Base-by-base conservation (phyloP, 192 early-diverging fungal species). In the Coemansia sp. region DNA sequence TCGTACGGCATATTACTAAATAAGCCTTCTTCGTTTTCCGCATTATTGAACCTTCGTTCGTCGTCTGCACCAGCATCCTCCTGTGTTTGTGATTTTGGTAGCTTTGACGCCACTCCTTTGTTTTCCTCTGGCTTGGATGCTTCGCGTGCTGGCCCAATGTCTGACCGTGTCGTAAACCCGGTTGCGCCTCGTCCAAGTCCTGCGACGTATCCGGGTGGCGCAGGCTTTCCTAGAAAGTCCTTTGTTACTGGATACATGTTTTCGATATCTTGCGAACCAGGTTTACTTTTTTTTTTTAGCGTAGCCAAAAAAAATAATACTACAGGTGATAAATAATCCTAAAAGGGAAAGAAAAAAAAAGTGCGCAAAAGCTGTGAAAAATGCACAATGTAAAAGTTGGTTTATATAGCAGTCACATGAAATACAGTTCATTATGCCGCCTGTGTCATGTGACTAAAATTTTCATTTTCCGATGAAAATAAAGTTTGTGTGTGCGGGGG, bases 81-180 rank as follows among this genome's bases (percentile, higher is more conserved):
- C 48, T 51, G 20, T 26, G 4, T 51, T 26, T 23, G 48, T 9
- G 20, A 13, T 25, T 51, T 51, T 52, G 31, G 53, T 28, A 7
- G 65, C 61, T 25, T 40, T 26, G 61, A 77, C 23, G 80, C 72
- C 0, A 68, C 80, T 46, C 94, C 21, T 77, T 68, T 2, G 81
- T 75, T 31, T 1, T 26, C 48, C 8, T 51, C 40, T 10, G 40
- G 4, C 13, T 43, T 43, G 12, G 40, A 10, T 5, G 85, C 73
- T 67, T 98, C 95, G 63, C 93, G 87, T 6, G 95, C 97, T 26
- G 95, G 94, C 51, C 97, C 97, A 63, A 99, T 95, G 84, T 99
- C 97, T 8, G 95, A 95, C 26, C 95, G 90, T 25, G 97, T 99
- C 13, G 97, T 99, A 68, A 99, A 99, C 8, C 97, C 97, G 9